phyloP scores from a whole-genome alignment of 177 flowering plant genomes.

The Vitis hybrid region DNA sequence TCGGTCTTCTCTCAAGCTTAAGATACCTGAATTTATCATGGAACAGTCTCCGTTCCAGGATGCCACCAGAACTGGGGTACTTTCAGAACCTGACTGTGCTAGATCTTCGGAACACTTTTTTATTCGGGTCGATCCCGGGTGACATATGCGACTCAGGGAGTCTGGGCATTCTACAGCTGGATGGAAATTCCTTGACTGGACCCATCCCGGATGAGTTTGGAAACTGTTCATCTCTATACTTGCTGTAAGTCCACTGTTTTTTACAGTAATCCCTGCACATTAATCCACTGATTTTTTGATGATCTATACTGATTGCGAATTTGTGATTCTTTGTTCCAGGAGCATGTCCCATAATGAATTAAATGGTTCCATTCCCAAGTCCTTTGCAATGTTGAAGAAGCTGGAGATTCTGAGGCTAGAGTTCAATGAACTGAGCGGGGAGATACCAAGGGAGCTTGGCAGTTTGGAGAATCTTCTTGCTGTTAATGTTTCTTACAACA shows the following conservation, averaged over 20 bases:
- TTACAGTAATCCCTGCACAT: neutral
- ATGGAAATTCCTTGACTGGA: constrained; percentile 70
- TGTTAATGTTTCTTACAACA: constrained; percentile 79
- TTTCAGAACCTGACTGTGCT: constrained; percentile 62
- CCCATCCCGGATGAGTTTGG: constrained; percentile 79
- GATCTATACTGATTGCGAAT: neutral
- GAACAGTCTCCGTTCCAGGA: constrained; percentile 58
- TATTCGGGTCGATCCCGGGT: constrained; percentile 65
- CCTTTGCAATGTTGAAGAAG: constrained; percentile 57
- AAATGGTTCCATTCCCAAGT: constrained; percentile 62
- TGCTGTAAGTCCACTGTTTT: constrained; percentile 61
- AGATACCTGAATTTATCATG: constrained; percentile 83
- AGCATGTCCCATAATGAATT: constrained; percentile 79
- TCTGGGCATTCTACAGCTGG: constrained; percentile 70
- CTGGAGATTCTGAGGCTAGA: constrained; percentile 81
- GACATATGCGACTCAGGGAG: constrained; percentile 75
- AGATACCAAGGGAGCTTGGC: constrained; percentile 78
- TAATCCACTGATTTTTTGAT: too few species aligned
- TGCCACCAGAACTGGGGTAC: constrained; percentile 77
- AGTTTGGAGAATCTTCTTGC: constrained; percentile 64
- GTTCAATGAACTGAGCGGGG: constrained; percentile 74
- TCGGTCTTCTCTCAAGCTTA: constrained; percentile 67
- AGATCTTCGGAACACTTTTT: constrained; percentile 61
- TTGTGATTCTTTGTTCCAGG: constrained; percentile 45
- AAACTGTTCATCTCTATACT: constrained; percentile 75